Evolutionary conservation across 73 alveolate species (phyloP), one percentile per base, ranked within the genome.

Genomic region (Breviolum minutum): DNA sequence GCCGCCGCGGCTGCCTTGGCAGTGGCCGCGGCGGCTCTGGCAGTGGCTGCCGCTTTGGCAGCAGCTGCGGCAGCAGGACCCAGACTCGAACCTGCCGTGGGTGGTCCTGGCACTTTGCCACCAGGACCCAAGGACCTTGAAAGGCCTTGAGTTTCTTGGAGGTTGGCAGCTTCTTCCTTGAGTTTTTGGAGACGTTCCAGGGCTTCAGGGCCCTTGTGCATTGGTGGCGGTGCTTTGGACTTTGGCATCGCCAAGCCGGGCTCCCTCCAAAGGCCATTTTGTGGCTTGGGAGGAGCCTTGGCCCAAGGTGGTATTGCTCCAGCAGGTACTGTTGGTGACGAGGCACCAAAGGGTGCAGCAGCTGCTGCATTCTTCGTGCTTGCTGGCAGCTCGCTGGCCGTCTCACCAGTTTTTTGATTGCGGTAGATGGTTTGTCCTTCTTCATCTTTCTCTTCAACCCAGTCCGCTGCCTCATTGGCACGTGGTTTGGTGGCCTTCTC

Each of bases 151-250:
- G 80, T 30, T 71, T 69, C 85, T 69, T 32, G 71, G 73, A 32
- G 79, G 54, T 60, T n/a, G 48, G 63, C 63, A 14, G 79, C 64
- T 40, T 22, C 64, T 22, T 26, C 87, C 66, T 87, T 63, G 63
- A 66, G 81, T 83, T 64, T 30, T 16, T 40, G 64, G 54, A 88
- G 70, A 26, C 96, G 85, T 11, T 76, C 62, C 69, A 92, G 66
- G 64, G 73, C 86, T 0, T 68, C 98, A 16, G 98, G 98, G 80
- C 74, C 69, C 26, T 76, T 73, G 98, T 90, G 98, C 98, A 92
- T 92, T n/a, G 98, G 98, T 1, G 98, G 98, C 93, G 93, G 93
- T 1, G 93, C 93, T 61, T 84, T 84, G 62, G 71, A 24, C 48
- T 86, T 86, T 77, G 94, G 94, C 94, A 86, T 86, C 29, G 80